These are phyloP conservation scores for Seiridium unicorne DNA, from an alignment of 2,329 filamentous ascomycete genomes.

Conservation along the genomic window DNA sequence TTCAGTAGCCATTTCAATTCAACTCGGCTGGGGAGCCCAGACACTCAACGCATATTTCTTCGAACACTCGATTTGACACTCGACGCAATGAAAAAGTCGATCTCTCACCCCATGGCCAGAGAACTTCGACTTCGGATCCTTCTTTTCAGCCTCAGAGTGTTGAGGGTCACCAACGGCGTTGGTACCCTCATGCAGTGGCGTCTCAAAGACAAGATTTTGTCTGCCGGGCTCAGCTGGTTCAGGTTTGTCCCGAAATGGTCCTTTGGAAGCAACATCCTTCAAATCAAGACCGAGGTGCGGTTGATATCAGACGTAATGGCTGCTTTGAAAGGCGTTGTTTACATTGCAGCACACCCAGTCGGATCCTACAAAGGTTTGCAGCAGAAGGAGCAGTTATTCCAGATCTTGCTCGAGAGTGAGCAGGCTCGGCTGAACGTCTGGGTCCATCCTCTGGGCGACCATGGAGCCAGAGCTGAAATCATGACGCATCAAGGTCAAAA, in stretches of 20 bases:
- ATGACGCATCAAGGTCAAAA: slow-evolving; percentile 39
- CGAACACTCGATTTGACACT: slow-evolving; percentile 79
- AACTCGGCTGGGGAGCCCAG: slow-evolving; percentile 77
- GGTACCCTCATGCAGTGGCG: slow-evolving; percentile 69
- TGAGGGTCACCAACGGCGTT: slow-evolving; percentile 70
- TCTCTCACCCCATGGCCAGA: slow-evolving; percentile 80
- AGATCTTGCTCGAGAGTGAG: slow-evolving; percentile 80
- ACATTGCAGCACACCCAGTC: slow-evolving; percentile 52
- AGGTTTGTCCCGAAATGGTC: slow-evolving; percentile 82
- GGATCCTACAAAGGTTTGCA: slow-evolving; percentile 65
- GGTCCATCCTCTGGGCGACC: slow-evolving; percentile 76
- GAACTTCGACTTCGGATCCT: slow-evolving; percentile 91
- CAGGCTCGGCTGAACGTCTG: slow-evolving; percentile 82
- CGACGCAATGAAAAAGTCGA: slow-evolving; percentile 67
- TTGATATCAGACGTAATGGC: slow-evolving; percentile 73
- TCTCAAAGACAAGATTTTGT: slow-evolving; percentile 85
- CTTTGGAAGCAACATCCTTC: slow-evolving; percentile 89
- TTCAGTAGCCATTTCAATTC: slow-evolving; percentile 94
- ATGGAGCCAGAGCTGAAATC: slow-evolving; percentile 38
- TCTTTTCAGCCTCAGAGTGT: slow-evolving; percentile 75
- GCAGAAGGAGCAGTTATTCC: slow-evolving; percentile 79
- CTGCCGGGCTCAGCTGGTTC: slow-evolving; percentile 89
- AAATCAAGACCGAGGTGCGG: slow-evolving; percentile 88
- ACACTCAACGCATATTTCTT: slow-evolving; percentile 78
- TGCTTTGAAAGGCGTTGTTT: slow-evolving; percentile 63